Conservation (phyloP, 2,329 filamentous ascomycete genomes). For the Daldinia sp. region DNA sequence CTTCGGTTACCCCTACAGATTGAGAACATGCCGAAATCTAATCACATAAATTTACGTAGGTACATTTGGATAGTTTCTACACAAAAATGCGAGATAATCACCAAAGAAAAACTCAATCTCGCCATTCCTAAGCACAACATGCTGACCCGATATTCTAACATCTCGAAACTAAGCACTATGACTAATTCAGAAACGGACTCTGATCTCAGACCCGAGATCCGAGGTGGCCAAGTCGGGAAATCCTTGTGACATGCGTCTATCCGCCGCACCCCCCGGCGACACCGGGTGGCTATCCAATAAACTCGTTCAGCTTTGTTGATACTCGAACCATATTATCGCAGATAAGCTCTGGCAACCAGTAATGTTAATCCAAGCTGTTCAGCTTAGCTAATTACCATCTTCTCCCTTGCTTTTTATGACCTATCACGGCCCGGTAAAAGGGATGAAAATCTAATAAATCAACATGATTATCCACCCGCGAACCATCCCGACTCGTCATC, state of each 20-base stretch:
- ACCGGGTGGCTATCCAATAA: conserved; percentile 29
- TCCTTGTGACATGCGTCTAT: conserved; percentile 31
- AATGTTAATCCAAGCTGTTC: conserved; percentile 10
- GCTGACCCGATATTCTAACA: conserved; percentile 13
- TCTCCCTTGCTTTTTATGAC: conserved; percentile 16
- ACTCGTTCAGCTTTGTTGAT: conserved; percentile 19
- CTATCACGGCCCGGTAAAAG: conserved; percentile 11
- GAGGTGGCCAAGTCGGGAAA: conserved; percentile 25
- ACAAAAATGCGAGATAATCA: conserved; percentile 20
- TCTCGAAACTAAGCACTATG: conserved; percentile 12
- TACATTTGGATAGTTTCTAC: conserved; percentile 13
- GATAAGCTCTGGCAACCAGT: conserved; percentile 9
- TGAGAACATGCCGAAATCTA: conserved; percentile 14
- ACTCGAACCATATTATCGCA: conserved; percentile 17
- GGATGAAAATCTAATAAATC: neutral
- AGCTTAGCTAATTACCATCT: conserved; percentile 4
- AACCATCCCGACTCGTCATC: neutral
- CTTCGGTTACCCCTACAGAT: conserved; percentile 6
- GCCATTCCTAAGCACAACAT: neutral
- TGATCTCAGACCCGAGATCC: conserved; percentile 35
- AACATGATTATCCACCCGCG: neutral
- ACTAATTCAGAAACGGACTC: conserved; percentile 34
- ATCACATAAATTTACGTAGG: conserved; percentile 1
- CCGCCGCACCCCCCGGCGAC: conserved; percentile 22
- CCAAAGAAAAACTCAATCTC: conserved; percentile 14